Base-by-base conservation (phyloP, 805 yeast genomes). In the Candida nemodendra region DNA sequence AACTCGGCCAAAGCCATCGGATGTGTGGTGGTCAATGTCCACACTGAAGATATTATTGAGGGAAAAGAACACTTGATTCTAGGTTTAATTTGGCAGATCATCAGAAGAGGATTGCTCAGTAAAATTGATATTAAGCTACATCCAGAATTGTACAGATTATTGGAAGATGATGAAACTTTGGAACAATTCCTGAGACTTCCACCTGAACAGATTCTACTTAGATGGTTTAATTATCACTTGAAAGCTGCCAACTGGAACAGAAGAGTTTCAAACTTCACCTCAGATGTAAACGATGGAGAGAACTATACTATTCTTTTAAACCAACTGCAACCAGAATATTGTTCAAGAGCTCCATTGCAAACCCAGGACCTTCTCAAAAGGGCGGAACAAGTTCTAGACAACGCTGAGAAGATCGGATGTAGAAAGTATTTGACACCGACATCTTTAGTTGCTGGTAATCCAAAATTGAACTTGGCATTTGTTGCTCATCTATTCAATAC, bases 1-100 rank as follows among this genome's bases (percentile, higher is more conserved):
- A 93, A 93, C 65, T 93, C 99, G 3, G 99, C 99, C 21, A 93
- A 93, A 68, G 99, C 98, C 36, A 93, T 93, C 66, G 99, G 99
- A 15, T 91, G 97, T 73, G 85, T 93, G 41, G 98, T 93, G 34
- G 98, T 93, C 35, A 93, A 93, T 59, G 98, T 93, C 34, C 98
- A 91, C 54, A 85, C 97, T 12, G 96, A 89, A 60, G 96, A 89
- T 61, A 86, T 90, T 37, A 56, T 87, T 46, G 97, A 89, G 56
- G 97, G 97, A 53, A 90, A 85, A 53, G 95, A 88, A 58, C 96
- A 90, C 64, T 75, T 90, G 61, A 84, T 90, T 41, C 67, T 91
- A 48, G 98, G 98, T 39, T 72, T 90, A 48, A 83, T 90, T 51
- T 90, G 98, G 98, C 99, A 93, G 71, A 86, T 93, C 56, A 93